Conservation (phyloP, 2,329 filamentous ascomycete genomes). For the Fusarium musae region DNA sequence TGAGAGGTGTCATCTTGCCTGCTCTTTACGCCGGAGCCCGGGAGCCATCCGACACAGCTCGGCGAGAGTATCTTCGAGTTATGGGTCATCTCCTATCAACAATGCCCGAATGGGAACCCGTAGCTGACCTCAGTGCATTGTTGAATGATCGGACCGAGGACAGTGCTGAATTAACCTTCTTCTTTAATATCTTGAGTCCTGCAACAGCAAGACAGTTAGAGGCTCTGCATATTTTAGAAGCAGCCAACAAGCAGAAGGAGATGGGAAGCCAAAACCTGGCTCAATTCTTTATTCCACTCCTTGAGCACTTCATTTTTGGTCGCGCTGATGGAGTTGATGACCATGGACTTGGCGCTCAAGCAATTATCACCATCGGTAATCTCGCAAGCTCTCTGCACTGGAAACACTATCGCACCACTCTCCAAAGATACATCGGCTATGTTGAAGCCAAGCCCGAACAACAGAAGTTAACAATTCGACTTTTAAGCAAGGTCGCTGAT, state of each 20-base stretch:
- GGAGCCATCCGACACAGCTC: conserved; percentile 84
- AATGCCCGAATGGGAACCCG: conserved; percentile 74
- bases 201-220: conserved; percentile 87
- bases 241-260: conserved; percentile 70
- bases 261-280: conserved; percentile 82
- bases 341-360: conserved; percentile 86
- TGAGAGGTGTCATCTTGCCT: conserved; percentile 75
- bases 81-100: conserved; percentile 81
- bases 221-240: conserved; percentile 80
- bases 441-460: conserved; percentile 82
- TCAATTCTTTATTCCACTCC: conserved; percentile 87
- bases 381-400: conserved; percentile 84
- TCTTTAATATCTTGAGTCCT: conserved; percentile 91
- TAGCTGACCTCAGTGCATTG: conserved; percentile 79
- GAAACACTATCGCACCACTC: conserved; percentile 86
- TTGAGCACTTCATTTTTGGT: conserved; percentile 95
- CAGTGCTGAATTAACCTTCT: conserved; percentile 76
- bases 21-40: conserved; percentile 80
- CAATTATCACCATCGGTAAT: conserved; percentile 81
- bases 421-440: conserved; percentile 86
- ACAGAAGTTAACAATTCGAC: conserved; percentile 85
- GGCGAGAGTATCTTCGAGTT: conserved; percentile 82
- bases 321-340: conserved; percentile 78
- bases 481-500: conserved; percentile 85
- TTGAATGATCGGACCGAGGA: conserved; percentile 74